A percentile compares a stretch with the other conserved stretches of the same genome.
Conservation (phyloP, 176 grass and related monocot species). For the Pontederia crassipes region DNA sequence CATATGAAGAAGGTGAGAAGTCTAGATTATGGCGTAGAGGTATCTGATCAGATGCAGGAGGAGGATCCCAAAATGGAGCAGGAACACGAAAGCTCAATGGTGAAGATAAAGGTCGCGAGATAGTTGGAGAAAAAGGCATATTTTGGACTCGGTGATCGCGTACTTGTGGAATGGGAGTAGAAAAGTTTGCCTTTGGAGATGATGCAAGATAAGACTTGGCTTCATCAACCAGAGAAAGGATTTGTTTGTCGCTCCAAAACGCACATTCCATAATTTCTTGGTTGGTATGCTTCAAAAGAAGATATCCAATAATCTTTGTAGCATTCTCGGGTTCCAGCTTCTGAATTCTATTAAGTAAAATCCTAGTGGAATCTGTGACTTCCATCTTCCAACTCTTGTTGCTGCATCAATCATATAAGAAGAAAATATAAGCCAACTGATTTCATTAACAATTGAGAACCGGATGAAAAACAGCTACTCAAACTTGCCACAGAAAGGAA, state of each 20-base stretch:
- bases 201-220: constrained; percentile 25
- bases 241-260: constrained; percentile 13
- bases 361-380: constrained; percentile 20
- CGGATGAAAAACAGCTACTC: no score
- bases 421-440: background rate
- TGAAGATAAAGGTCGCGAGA: constrained; percentile 1
- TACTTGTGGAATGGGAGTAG: constrained; percentile 3
- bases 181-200: constrained; percentile 5
- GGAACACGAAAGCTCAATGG: background rate
- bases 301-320: constrained; percentile 19
- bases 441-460: no score
- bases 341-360: constrained; percentile 15
- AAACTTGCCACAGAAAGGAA: no score
- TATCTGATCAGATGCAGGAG: constrained; percentile 1
- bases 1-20: background rate
- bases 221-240: constrained; percentile 31
- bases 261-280: constrained; percentile 22
- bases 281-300: constrained; percentile 3
- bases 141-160: constrained; percentile 3
- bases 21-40: background rate
- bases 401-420: background rate
- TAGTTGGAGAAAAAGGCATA: background rate
- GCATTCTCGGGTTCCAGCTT: constrained; percentile 16
- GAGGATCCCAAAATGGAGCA: background rate
- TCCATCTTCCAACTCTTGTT: constrained; percentile 22